phyloP scores from a whole-genome alignment of 139 green algal species.

The Helicosporidium sp. region DNA sequence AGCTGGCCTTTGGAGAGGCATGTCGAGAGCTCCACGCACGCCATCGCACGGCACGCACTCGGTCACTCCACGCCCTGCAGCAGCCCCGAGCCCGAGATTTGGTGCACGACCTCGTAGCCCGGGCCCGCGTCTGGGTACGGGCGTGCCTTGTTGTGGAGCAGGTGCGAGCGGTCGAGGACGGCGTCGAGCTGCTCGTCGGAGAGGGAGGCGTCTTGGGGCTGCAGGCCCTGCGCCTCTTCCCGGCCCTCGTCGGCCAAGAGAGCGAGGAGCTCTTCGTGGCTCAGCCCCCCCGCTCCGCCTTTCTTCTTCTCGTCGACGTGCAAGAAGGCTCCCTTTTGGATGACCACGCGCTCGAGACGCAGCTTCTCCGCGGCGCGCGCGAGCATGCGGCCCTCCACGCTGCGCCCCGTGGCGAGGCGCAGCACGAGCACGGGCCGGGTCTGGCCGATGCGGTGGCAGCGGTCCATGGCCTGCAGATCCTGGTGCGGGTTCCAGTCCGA shows the following conservation, averaged over 20 bases:
- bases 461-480: constrained; percentile 95
- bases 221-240: too few relatives aligned
- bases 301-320: constrained; percentile 19
- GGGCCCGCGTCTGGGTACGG: constrained; percentile 25
- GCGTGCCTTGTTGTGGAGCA: constrained; percentile 13
- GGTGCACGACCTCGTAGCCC: constrained; percentile 12
- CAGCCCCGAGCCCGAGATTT: constrained; percentile 26
- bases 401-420: constrained; percentile 71
- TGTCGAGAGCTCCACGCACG: too few relatives aligned
- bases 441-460: constrained; percentile 94
- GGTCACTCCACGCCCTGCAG: constrained; percentile 25
- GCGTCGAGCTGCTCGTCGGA: constrained; percentile 16
- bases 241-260: constrained; percentile 38
- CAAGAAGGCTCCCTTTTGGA: constrained; percentile 88
- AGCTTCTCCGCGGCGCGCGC: constrained; percentile 68
- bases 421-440: constrained; percentile 85
- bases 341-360: constrained; percentile 75
- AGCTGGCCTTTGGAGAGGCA: too few relatives aligned
- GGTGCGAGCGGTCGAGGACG: constrained; percentile 50
- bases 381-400: constrained; percentile 88
- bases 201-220: not conserved
- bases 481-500: constrained; percentile 81
- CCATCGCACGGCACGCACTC: too few relatives aligned
- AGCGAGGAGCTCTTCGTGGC: constrained; percentile 50
- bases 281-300: constrained; percentile 19